Conservation (phyloP, 306 rosid genomes). For the Phaseolus lunatus region DNA sequence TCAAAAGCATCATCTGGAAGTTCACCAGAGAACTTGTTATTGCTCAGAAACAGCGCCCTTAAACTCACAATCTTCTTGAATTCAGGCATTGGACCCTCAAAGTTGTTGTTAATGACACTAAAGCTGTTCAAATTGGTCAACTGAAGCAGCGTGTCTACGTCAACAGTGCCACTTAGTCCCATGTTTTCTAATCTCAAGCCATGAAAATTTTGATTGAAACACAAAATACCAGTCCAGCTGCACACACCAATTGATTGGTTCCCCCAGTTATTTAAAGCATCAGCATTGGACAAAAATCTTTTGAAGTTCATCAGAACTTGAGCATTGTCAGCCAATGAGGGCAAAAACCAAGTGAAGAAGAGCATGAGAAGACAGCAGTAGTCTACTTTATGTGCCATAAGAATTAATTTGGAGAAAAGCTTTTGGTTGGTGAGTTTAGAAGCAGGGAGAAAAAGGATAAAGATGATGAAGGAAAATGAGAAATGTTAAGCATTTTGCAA, state of each 20-base stretch:
- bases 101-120: conserved; percentile 66
- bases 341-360: conserved; percentile 37
- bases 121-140: conserved; percentile 55
- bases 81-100: conserved; percentile 65
- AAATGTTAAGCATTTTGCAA: neutral
- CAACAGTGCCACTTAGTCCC: conserved; percentile 66
- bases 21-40: conserved; percentile 66
- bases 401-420: conserved; percentile 14
- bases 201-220: conserved; percentile 33
- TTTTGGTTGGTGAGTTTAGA: conserved; percentile 15
- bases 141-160: conserved; percentile 47
- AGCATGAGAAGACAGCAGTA: conserved; percentile 32
- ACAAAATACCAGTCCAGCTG: conserved; percentile 70
- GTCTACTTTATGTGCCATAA: conserved; percentile 42
- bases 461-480: neutral
- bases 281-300: conserved; percentile 48
- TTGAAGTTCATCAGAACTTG: conserved; percentile 63
- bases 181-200: conserved; percentile 64
- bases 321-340: conserved; percentile 38
- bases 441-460: neutral
- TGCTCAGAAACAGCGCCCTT: conserved; percentile 58
- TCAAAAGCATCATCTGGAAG: conserved; percentile 60
- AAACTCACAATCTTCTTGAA: conserved; percentile 56
- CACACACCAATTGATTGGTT: conserved; percentile 44
- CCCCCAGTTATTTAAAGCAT: conserved; percentile 65